Conservation (phyloP, 306 rosid species). For the Rosa chinensis region DNA sequence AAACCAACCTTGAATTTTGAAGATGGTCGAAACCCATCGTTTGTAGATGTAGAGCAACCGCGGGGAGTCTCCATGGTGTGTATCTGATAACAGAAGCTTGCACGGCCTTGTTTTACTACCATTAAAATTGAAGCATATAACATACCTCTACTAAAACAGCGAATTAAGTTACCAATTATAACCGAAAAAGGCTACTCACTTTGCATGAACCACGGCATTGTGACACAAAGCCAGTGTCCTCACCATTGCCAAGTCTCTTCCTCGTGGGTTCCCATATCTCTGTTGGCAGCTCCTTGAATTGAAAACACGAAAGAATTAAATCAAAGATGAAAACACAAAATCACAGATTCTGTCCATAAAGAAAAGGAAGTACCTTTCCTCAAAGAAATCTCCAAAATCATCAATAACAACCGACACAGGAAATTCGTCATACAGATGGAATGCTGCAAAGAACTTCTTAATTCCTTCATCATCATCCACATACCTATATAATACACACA, state of each 20-base stretch:
- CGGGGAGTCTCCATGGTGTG: slow-evolving; percentile 75
- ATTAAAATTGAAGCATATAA: slow-evolving; percentile 8
- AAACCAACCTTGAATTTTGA: slow-evolving; percentile 65
- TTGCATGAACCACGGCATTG: slow-evolving; percentile 68
- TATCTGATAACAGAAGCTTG: slow-evolving; percentile 79
- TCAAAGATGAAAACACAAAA: neutral
- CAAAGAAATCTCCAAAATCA: slow-evolving; percentile 81
- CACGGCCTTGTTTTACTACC: slow-evolving; percentile 61
- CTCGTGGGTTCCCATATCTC: slow-evolving; percentile 60
- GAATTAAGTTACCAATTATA: neutral
- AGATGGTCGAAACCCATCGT: slow-evolving; percentile 79
- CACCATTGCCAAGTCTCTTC: slow-evolving; percentile 86
- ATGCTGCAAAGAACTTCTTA: slow-evolving; percentile 84
- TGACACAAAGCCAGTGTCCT: slow-evolving; percentile 80
- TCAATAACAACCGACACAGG: slow-evolving; percentile 73
- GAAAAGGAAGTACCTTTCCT: slow-evolving; percentile 46
- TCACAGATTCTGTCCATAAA: neutral
- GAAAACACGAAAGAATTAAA: neutral
- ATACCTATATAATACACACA: slow-evolving; percentile 46
- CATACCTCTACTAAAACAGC: neutral
- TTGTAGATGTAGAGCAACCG: slow-evolving; percentile 83
- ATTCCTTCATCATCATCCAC: slow-evolving; percentile 74
- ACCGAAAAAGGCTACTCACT: slow-evolving; percentile 41
- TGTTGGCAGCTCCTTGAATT: slow-evolving; percentile 68
- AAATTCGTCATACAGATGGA: slow-evolving; percentile 60